phyloP scores from a whole-genome alignment of 1,284 basidiomycete species.

The Naganishia sp. region DNA sequence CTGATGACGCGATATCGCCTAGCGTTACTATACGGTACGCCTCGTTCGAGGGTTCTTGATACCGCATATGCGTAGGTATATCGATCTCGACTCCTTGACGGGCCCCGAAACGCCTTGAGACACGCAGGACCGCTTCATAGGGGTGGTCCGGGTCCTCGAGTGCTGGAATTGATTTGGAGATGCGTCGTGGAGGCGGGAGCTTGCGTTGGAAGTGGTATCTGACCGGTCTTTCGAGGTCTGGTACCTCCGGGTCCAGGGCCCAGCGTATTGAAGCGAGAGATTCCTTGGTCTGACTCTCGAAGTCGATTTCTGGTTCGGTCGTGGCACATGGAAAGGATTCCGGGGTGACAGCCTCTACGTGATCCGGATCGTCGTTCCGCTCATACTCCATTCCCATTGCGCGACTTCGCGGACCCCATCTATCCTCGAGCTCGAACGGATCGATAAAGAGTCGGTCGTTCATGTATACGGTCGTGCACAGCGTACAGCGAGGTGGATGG shows the following conservation, averaged over 20 bases:
- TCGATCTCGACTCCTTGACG: not conserved
- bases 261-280: not conserved
- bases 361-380: not conserved
- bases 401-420: constrained; percentile 7
- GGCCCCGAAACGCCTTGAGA: not conserved
- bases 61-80: constrained; percentile 26
- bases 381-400: not conserved
- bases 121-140: constrained; percentile 4
- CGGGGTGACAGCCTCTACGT: too few relatives aligned
- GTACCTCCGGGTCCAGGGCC: constrained; percentile 5
- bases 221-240: constrained; percentile 31
- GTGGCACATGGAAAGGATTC: too few relatives aligned
- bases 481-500: not conserved
- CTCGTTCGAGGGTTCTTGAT: constrained; percentile 26
- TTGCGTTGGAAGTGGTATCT: constrained; percentile 22
- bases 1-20: not conserved
- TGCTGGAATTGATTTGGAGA: not conserved
- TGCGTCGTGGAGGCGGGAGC: not conserved
- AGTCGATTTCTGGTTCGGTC: too few relatives aligned
- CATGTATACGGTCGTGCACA: constrained; percentile 20
- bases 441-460: constrained; percentile 34
- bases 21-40: not conserved
- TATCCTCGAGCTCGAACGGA: constrained; percentile 31
- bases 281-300: too few relatives aligned
- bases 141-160: constrained; percentile 1